Evolutionary conservation across 2,329 filamentous ascomycete genomes (phyloP), one percentile per base, ranked within the genome.

Genomic region (Diaporthe citrichinensis): DNA sequence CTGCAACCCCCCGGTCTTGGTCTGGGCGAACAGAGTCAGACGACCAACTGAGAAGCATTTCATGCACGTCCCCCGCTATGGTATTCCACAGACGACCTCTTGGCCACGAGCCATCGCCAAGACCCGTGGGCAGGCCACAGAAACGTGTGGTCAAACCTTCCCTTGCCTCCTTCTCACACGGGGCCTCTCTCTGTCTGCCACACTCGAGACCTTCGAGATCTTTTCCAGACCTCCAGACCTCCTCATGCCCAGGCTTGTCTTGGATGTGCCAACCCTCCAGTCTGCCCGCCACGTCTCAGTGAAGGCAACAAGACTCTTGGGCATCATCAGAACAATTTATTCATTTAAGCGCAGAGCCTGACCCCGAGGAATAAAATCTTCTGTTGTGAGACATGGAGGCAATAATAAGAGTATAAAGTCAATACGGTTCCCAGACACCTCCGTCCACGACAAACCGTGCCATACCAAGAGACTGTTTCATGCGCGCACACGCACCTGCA

Each of bases 21-120:
- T 68, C 65, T 34, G 65, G 65, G 65, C 5, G 3, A 39, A 25
- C 10, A 49, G 46, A 39, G 46, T 53, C 44, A 68, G 62, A 34
- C 62, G 62, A 55, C 34, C n/a, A 15, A 20, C 49, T 55, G 65
- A 69, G 49, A 41, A 69, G 65, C 65, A 41, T 69, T 69, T 69
- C 65, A 69, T 41, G 65, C 65, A 69, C 65, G 65, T 69, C 65
- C 65, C 61, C 65, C 65, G 65, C 65, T 69, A 69, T 69, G 65
- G 34, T 55, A 69, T 53, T 9, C 65, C 34, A 25, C 65, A 53
- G 31, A 69, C 46, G 55, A 41, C 17, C 46, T 53, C 65, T 69
- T 69, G 65, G 49, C 65, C 34, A 53, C 31, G 34, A 55, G 65
- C 65, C 46, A 17, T 39, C 49, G 65, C 65, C 65, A 69, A 55